phyloP scores from a whole-genome alignment of 2,329 filamentous ascomycete species.

The Xenosphaeropsis pyriputrescens region DNA sequence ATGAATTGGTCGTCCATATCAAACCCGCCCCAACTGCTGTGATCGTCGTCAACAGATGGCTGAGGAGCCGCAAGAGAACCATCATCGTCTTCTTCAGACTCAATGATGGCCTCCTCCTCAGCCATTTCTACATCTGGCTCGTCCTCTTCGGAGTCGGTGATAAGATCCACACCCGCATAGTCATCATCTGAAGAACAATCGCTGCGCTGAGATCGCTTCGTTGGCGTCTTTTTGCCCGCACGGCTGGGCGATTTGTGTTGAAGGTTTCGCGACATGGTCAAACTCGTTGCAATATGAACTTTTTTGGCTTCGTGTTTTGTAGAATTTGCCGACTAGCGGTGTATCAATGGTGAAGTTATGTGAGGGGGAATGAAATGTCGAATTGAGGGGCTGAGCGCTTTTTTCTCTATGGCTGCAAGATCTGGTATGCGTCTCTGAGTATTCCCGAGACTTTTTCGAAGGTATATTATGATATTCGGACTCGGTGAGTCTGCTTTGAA shows the following conservation, averaged over 20 bases:
- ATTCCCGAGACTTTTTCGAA: too few species aligned
- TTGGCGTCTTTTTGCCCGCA: constrained; percentile 9
- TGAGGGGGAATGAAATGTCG: too few species aligned
- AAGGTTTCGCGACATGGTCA: constrained; percentile 28
- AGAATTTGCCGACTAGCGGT: neutral
- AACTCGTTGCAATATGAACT: too few species aligned
- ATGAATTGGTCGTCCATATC: constrained; percentile 16
- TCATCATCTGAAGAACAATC: constrained; percentile 47
- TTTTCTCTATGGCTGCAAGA: too few species aligned
- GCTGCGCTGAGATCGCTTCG: constrained; percentile 26
- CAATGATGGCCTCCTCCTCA: constrained; percentile 63
- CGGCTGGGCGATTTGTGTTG: constrained; percentile 30
- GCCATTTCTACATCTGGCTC: constrained; percentile 63
- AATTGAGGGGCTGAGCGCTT: too few species aligned
- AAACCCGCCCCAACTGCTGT: constrained; percentile 40
- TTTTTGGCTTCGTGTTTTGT: neutral
- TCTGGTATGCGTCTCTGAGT: too few species aligned
- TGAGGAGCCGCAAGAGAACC: constrained; percentile 11
- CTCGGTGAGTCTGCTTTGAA: neutral
- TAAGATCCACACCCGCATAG: constrained; percentile 65
- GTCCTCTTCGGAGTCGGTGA: constrained; percentile 68
- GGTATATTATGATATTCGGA: neutral
- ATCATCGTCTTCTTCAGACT: constrained; percentile 24
- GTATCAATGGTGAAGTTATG: neutral
- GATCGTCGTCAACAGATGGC: constrained; percentile 23